Evolutionary conservation across 495 filamentous ascomycete species (phyloP).

Genomic region (Tuber brumale): DNA sequence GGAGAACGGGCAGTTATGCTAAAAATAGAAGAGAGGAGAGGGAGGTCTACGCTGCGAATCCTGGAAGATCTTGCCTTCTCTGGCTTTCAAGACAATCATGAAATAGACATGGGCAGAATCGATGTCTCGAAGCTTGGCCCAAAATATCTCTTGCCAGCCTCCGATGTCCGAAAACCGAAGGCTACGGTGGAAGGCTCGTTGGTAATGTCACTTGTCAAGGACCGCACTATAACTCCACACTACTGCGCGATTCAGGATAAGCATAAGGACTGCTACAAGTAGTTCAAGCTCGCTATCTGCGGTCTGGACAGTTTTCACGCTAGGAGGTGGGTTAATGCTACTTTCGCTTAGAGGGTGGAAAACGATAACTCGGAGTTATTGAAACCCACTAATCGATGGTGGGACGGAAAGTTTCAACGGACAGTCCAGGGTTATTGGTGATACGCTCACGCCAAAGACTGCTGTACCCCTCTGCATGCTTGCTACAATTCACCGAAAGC

Average conservation of each 20-base stretch:
- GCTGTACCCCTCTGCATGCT: slow-evolving; percentile 95
- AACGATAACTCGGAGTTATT: slow-evolving; percentile 62
- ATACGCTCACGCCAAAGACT: slow-evolving; percentile 91
- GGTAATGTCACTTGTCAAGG: slow-evolving; percentile 78
- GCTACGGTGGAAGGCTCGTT: slow-evolving; percentile 88
- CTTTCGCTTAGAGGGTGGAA: slow-evolving; percentile 81
- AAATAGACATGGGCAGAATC: slow-evolving; percentile 99
- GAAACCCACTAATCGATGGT: slow-evolving; percentile 91
- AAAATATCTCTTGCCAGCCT: slow-evolving; percentile 90
- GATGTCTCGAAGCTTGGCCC: slow-evolving; percentile 97
- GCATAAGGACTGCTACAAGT: slow-evolving; percentile 95
- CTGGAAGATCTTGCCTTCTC: slow-evolving; percentile 93
- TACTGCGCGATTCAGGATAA: slow-evolving; percentile 96
- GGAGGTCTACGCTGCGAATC: slow-evolving; percentile 92
- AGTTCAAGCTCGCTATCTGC: slow-evolving; percentile 87
- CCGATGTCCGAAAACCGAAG: slow-evolving; percentile 89
- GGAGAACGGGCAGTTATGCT: slow-evolving; percentile 18
- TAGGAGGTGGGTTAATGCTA: slow-evolving; percentile 95
- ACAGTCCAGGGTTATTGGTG: slow-evolving; percentile 85
- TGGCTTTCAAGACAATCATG: slow-evolving; percentile 93
- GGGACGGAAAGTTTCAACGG: slow-evolving; percentile 99
- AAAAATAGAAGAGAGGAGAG: slow-evolving; percentile 61
- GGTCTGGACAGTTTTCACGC: slow-evolving; percentile 98
- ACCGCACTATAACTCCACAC: slow-evolving; percentile 85
- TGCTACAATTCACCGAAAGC: slow-evolving; percentile 92